Evolutionary conservation across 2,329 filamentous ascomycete genomes (phyloP).

Genomic region (Mariannaea sp.): DNA sequence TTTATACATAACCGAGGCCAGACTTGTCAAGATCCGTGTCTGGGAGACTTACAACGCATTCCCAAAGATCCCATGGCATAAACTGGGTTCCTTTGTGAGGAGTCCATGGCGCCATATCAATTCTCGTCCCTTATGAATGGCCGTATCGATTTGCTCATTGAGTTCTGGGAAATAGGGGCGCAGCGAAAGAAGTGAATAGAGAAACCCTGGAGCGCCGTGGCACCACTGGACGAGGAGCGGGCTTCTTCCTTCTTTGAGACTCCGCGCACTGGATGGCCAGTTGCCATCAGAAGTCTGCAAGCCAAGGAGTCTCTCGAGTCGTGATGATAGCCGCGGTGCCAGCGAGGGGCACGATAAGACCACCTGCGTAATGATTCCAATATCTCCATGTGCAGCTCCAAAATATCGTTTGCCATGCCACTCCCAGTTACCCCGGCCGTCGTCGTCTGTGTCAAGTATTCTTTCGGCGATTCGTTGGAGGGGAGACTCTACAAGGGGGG

Average conservation of each 20-base stretch:
- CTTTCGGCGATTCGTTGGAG: conserved; percentile 62
- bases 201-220: conserved; percentile 68
- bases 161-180: conserved; percentile 60
- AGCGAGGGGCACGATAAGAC: conserved; percentile 61
- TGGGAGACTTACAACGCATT: conserved; percentile 62
- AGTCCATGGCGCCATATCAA: conserved; percentile 62
- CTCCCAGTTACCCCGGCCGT: conserved; percentile 57
- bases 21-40: conserved; percentile 1
- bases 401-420: conserved; percentile 68
- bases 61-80: conserved; percentile 69
- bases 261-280: conserved; percentile 60
- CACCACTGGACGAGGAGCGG: conserved; percentile 65
- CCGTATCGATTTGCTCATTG: conserved; percentile 55
- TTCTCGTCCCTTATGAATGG: conserved; percentile 55
- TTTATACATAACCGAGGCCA: conserved; percentile 22
- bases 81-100: conserved; percentile 65
- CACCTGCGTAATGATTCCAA: conserved; percentile 73
- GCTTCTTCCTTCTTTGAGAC: conserved; percentile 48
- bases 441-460: conserved; percentile 57
- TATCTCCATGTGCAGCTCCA: conserved; percentile 69
- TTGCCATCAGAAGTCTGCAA: conserved; percentile 67
- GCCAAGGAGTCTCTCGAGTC: conserved; percentile 60
- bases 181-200: conserved; percentile 62
- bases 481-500: conserved; percentile 55
- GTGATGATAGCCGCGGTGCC: conserved; percentile 57